Evolutionary conservation across 2,329 filamentous ascomycete species (phyloP).

Genomic region (Fusarium marasasianum): DNA sequence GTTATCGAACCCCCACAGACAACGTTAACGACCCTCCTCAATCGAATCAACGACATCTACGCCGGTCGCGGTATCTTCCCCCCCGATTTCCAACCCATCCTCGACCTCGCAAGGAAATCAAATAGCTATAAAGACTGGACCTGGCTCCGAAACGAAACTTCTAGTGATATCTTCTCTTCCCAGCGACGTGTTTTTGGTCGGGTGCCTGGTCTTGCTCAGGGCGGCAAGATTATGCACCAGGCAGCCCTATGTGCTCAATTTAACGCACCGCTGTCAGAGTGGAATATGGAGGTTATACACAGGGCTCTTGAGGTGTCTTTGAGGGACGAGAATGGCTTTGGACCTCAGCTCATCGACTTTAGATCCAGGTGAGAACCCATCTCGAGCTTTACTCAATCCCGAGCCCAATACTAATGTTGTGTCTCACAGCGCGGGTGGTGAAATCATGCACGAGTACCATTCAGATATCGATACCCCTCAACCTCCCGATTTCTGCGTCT

Average conservation of each 20-base stretch:
- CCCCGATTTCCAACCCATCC: background rate
- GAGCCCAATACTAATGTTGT: background rate
- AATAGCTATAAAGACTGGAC: background rate
- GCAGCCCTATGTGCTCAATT: background rate
- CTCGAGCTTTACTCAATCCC: background rate
- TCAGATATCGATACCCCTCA: background rate
- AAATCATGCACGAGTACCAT: background rate
- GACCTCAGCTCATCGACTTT: background rate
- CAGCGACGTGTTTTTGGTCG: background rate
- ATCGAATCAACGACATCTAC: background rate
- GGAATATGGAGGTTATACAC: background rate
- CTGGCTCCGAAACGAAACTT: background rate
- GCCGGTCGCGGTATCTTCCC: background rate
- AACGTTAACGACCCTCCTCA: background rate
- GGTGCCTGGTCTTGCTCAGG: background rate
- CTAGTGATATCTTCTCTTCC: background rate
- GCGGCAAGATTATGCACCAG: background rate
- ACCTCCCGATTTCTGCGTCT: background rate
- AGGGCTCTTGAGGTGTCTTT: background rate
- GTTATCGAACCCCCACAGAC: background rate
- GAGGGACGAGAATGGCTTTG: background rate
- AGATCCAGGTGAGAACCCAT: background rate
- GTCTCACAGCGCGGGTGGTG: background rate
- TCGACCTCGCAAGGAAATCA: background rate
- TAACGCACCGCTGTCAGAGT: background rate